Evolutionary conservation across 495 filamentous ascomycete species (phyloP).

Genomic region (Copromyces sp.): DNA sequence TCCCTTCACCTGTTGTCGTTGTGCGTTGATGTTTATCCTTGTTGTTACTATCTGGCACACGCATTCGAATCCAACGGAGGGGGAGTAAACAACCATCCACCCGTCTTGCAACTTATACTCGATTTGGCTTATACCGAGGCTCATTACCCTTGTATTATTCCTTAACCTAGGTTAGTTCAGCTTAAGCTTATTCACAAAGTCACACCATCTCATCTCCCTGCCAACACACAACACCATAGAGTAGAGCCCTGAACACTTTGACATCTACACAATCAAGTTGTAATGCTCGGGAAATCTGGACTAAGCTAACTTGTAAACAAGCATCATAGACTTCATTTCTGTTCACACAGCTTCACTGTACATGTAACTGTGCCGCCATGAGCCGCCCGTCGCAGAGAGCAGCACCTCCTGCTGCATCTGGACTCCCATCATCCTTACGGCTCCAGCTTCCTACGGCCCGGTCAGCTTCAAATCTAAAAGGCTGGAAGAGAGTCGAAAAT

Average conservation of each 20-base stretch:
- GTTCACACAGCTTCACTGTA: not conserved
- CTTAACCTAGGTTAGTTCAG: not conserved
- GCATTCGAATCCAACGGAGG: not conserved
- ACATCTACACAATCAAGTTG: not conserved
- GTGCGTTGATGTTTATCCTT: not conserved
- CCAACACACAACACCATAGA: not conserved
- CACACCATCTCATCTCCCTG: not conserved
- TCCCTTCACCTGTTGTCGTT: not conserved
- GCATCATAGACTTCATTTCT: not conserved
- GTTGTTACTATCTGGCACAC: not conserved
- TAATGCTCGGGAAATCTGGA: not conserved
- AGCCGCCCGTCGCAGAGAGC: not conserved
- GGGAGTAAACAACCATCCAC: not conserved
- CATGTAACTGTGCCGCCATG: not conserved
- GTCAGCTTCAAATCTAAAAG: slow-evolving; percentile 6
- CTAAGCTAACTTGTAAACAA: not conserved
- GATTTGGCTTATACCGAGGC: not conserved
- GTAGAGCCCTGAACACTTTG: not conserved
- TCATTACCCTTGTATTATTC: not conserved
- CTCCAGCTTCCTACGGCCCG: not conserved
- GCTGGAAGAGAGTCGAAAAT: slow-evolving; percentile 22
- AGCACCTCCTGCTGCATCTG: not conserved
- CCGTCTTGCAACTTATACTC: not conserved
- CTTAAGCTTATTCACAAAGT: not conserved
- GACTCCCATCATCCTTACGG: not conserved